phyloP scores from a whole-genome alignment of 2,329 filamentous ascomycete species.

The Clonostachys rhizophaga region DNA sequence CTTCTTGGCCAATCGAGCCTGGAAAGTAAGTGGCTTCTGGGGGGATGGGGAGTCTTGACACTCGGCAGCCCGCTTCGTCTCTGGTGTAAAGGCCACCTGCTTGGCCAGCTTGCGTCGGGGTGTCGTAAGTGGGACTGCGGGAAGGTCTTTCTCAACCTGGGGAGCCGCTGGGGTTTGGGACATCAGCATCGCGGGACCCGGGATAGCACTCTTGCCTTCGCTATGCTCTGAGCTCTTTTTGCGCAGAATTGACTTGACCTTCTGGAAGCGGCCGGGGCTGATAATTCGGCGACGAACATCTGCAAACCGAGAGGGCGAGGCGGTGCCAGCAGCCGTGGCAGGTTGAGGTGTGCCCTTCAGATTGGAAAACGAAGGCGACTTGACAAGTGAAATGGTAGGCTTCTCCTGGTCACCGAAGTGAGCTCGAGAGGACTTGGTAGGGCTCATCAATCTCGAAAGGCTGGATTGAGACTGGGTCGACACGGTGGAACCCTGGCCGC shows the following conservation, averaged over 20 bases:
- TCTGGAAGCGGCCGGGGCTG: constrained; percentile 47
- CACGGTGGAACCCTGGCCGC: constrained; percentile 10
- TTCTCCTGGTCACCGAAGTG: constrained; percentile 29
- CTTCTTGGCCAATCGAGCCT: constrained; percentile 26
- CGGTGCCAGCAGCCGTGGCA: constrained; percentile 45
- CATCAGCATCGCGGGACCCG: constrained; percentile 28
- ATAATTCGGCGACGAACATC: constrained; percentile 29
- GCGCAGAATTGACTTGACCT: constrained; percentile 54
- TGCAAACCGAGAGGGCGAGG: constrained; percentile 21
- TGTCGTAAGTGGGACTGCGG: constrained; percentile 52
- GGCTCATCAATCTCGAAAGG: constrained; percentile 62
- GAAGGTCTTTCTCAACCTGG: constrained; percentile 41
- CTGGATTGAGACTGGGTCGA: constrained; percentile 40
- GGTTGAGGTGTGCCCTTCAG: constrained; percentile 17
- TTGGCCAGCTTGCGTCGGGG: constrained; percentile 65
- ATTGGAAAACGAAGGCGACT: constrained; percentile 37
- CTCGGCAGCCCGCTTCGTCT: constrained; percentile 47
- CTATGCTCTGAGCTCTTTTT: constrained; percentile 16
- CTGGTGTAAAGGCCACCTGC: constrained; percentile 75
- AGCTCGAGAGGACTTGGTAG: constrained; percentile 70
- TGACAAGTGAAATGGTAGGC: constrained; percentile 22
- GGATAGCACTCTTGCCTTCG: constrained; percentile 41
- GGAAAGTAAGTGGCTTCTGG: constrained; percentile 42
- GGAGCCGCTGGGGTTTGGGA: constrained; percentile 41
- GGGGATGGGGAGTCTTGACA: constrained; percentile 51